Percentiles rank a stretch among this genome's conserved stretches.
These are phyloP conservation scores for Lactarius hatsudake DNA, from an alignment of 768 basidiomycete species.

Conservation along the genomic window DNA sequence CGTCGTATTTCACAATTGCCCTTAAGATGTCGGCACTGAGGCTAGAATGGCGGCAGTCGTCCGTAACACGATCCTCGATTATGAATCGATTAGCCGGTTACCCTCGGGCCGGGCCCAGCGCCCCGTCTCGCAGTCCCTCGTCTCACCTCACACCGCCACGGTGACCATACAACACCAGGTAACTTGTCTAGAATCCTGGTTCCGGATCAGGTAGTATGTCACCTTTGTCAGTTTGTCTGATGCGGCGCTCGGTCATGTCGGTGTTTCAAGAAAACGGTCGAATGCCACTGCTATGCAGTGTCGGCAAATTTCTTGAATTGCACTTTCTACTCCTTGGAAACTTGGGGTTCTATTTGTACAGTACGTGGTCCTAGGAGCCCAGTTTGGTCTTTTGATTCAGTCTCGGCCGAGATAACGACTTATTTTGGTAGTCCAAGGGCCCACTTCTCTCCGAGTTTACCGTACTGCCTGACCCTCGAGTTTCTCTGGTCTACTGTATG, in stretches of 20 bases:
- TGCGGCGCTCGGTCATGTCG: background rate
- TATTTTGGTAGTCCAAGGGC: background rate
- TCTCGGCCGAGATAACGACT: background rate
- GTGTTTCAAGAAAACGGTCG: background rate
- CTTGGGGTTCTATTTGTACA: background rate
- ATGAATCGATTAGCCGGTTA: background rate
- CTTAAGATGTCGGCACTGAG: background rate
- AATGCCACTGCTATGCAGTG: background rate
- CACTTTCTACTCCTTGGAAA: background rate
- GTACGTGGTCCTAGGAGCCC: background rate
- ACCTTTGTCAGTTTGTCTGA: background rate
- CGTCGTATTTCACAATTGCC: background rate
- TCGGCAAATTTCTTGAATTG: background rate
- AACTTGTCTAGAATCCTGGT: background rate
- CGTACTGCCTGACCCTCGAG: background rate
- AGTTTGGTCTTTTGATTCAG: background rate
- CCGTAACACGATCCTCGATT: too few relatives aligned
- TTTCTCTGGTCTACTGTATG: background rate
- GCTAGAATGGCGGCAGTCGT: background rate
- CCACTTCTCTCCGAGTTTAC: background rate
- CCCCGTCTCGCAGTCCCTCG: background rate
- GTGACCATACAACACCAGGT: background rate
- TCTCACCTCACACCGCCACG: too few relatives aligned
- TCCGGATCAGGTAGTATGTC: background rate
- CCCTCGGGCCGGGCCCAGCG: background rate